Conservation (phyloP, 2,329 filamentous ascomycete species). For the Microsporum canis region DNA sequence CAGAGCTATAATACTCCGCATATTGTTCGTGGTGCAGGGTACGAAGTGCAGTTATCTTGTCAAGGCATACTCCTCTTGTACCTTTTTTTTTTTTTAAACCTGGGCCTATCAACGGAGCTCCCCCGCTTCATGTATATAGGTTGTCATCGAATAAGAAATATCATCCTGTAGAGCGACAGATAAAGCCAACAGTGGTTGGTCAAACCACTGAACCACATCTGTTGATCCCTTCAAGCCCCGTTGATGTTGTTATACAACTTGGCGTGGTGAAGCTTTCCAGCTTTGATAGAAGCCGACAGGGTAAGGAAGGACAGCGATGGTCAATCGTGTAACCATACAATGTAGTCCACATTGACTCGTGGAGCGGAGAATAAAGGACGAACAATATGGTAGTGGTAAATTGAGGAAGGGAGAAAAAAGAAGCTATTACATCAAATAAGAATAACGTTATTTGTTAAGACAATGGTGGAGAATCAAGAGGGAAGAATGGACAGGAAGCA, state of each 20-base stretch:
- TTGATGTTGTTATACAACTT: background rate
- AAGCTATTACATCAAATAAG: background rate
- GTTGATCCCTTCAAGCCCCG: background rate
- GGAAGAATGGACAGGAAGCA: background rate
- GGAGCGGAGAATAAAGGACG: background rate
- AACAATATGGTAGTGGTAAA: background rate
- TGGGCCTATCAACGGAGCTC: background rate
- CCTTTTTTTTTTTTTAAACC: background rate
- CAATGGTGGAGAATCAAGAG: background rate
- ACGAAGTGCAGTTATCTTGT: background rate
- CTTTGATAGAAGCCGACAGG: background rate
- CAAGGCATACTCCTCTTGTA: background rate
- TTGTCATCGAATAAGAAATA: background rate
- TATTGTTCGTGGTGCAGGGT: background rate
- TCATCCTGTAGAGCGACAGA: background rate
- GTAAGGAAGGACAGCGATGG: background rate
- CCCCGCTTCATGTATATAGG: background rate
- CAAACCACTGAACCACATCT: background rate
- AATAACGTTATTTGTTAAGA: conserved; percentile 1
- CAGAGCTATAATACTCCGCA: background rate
- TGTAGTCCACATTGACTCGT: background rate
- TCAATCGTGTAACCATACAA: conserved; percentile 2
- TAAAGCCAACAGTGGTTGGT: background rate
- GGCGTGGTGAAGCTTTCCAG: background rate
- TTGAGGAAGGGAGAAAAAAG: background rate